Percentiles rank a stretch among this genome's conserved stretches.
Conservation (phyloP, 2,329 filamentous ascomycete species). For the Coniochaeta prunicola region DNA sequence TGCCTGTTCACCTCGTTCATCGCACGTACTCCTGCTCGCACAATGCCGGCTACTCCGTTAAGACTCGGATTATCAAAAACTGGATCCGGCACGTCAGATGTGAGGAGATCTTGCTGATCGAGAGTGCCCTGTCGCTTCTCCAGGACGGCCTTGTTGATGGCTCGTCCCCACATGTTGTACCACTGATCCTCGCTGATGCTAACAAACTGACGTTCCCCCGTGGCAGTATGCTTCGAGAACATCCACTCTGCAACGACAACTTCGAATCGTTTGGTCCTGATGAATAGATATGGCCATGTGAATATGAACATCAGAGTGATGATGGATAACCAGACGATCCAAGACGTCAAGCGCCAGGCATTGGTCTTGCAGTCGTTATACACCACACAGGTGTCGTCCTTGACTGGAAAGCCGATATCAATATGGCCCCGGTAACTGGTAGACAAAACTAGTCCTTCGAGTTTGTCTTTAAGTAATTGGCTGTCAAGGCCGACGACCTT, state of each 20-base stretch:
- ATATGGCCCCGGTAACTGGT: conserved; percentile 63
- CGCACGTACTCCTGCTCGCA: conserved; percentile 41
- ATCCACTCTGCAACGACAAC: conserved; percentile 56
- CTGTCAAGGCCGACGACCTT: conserved; percentile 55
- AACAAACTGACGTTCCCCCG: conserved; percentile 39
- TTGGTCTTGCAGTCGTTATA: conserved; percentile 59
- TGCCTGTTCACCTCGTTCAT: conserved; percentile 47
- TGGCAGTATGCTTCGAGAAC: conserved; percentile 31
- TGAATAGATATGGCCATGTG: conserved; percentile 62
- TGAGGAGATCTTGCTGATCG: conserved; percentile 47
- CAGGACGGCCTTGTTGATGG: conserved; percentile 52
- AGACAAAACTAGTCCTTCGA: conserved; percentile 50
- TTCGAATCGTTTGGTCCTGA: conserved; percentile 60
- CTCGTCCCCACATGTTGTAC: conserved; percentile 55
- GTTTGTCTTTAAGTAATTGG: conserved; percentile 37
- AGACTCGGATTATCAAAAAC: conserved; percentile 29
- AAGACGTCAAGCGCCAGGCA: conserved; percentile 54
- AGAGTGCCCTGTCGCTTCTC: conserved; percentile 48
- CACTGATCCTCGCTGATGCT: conserved; percentile 50
- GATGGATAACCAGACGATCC: conserved; percentile 59
- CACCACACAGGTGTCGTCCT: conserved; percentile 49
- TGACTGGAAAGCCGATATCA: conserved; percentile 50
- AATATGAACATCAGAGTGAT: conserved; percentile 62
- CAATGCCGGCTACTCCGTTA: conserved; percentile 30
- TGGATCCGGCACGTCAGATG: conserved; percentile 30